phyloP scores from a whole-genome alignment of 345 rosid species.

The Eucalyptus victrix region DNA sequence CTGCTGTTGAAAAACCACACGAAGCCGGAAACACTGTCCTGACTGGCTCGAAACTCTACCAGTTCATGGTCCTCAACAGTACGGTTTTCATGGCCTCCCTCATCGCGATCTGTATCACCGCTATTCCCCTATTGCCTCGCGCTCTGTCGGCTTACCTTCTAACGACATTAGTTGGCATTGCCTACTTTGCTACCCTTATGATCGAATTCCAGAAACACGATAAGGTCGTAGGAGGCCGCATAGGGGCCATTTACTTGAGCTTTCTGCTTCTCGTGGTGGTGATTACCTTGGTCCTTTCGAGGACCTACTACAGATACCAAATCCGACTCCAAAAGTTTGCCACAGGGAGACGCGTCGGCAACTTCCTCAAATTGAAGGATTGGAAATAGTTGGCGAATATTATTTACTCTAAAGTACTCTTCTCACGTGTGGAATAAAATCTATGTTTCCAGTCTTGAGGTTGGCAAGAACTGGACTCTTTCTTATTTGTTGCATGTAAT shows the following conservation, averaged over 20 bases:
- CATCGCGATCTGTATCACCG: not conserved
- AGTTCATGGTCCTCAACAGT: not conserved
- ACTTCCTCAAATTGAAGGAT: too few relatives aligned
- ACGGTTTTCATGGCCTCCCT: not conserved
- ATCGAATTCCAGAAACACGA: not conserved
- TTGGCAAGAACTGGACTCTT: too few relatives aligned
- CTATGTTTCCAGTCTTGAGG: too few relatives aligned
- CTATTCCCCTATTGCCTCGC: not conserved
- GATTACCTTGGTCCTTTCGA: too few relatives aligned
- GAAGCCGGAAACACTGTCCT: not conserved
- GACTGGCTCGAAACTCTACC: fast-evolving
- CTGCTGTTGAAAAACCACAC: not conserved
- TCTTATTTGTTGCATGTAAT: too few relatives aligned
- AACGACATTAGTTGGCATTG: fast-evolving
- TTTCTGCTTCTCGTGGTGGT: too few relatives aligned
- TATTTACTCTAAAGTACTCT: too few relatives aligned
- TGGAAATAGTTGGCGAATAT: too few relatives aligned
- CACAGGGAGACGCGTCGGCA: too few relatives aligned
- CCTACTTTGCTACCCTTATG: fast-evolving
- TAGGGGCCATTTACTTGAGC: fast-evolving
- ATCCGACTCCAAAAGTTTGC: too few relatives aligned
- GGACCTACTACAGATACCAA: fast-evolving
- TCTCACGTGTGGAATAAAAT: too few relatives aligned
- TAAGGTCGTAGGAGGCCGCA: fast-evolving
- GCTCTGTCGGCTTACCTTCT: fast-evolving